Base-by-base conservation (phyloP, 345 rosid species). In the Corchorus capsularis region DNA sequence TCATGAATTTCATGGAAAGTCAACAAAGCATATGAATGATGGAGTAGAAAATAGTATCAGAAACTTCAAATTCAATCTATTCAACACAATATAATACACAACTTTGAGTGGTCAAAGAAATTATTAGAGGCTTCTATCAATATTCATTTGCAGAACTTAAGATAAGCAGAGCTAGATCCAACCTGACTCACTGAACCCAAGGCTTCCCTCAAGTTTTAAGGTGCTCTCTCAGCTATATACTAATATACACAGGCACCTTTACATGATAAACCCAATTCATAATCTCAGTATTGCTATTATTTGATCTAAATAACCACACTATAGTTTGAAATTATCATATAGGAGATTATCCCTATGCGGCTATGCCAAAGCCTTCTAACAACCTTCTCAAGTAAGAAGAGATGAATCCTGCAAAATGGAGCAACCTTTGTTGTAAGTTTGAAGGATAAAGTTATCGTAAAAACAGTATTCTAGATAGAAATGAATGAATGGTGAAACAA, bases 341-440 rank as follows among this genome's bases (percentile, higher is more conserved):
- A 96, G 17, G 99, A 96, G 69, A 96, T 91, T 72, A 96, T 94
- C 78, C 99, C 27, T 27, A 27, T 27, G 27, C 27, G 27, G 27
- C 99, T 63, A 93, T 98, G 41, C 99, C 99, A 75, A 96, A 96
- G 19, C 99, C 99, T 85, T 92, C 98, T 86, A 96, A 82, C 75
- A 96, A 81, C 78, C 99, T 82, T 75, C 99, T 98, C 99, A 96
- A 81, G 87, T 96, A 96, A 96, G 96, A 88, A 96, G 93, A 73
- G 98, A 93, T 72, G 93, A 77, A 86, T 96, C 98, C 99, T 96
- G 80, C 67, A 73, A 69, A 81, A 71, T 75, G 73, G 71, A 55
- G 68, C 77, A 10, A 72, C 60, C n/a, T 77, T 49, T 79, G 37
- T 46, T 43, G 37, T 71, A 47, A 72, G 71, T 71, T 47, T 69